These are phyloP conservation scores for Colletotrichum shisoi DNA, from an alignment of 2,329 filamentous ascomycete genomes.

Conservation along the genomic window DNA sequence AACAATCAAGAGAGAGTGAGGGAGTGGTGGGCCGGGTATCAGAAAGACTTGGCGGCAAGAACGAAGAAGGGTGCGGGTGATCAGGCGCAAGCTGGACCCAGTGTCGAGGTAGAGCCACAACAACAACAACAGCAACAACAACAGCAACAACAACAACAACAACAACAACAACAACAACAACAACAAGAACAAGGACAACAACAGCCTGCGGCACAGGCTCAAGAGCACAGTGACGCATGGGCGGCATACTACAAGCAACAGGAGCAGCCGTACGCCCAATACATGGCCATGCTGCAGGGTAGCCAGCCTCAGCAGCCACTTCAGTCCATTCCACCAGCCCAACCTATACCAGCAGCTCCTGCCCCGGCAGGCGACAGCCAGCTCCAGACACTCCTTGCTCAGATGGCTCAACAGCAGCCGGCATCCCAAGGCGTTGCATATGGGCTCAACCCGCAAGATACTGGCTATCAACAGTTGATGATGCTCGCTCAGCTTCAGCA, in stretches of 20 bases:
- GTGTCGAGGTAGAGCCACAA: slow-evolving; percentile 46
- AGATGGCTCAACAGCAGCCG: slow-evolving; percentile 50
- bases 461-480: slow-evolving; percentile 53
- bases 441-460: slow-evolving; percentile 51
- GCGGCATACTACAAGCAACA: slow-evolving; percentile 44
- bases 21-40: slow-evolving; percentile 63
- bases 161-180: slow-evolving; percentile 39
- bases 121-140: slow-evolving; percentile 40
- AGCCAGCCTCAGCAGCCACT: slow-evolving; percentile 43
- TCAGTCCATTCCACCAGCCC: slow-evolving; percentile 39
- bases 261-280: slow-evolving; percentile 49
- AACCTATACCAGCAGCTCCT: slow-evolving; percentile 34
- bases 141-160: too few relatives aligned
- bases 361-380: slow-evolving; percentile 45
- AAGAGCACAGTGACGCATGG: slow-evolving; percentile 44
- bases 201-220: slow-evolving; percentile 39
- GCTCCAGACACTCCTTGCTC: slow-evolving; percentile 56
- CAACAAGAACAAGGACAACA: slow-evolving; percentile 14
- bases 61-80: slow-evolving; percentile 53
- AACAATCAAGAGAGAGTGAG: slow-evolving; percentile 56
- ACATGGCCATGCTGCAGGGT: slow-evolving; percentile 54
- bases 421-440: slow-evolving; percentile 40
- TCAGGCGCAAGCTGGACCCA: slow-evolving; percentile 45
- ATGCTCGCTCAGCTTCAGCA: slow-evolving; percentile 52
- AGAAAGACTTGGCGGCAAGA: slow-evolving; percentile 51